Evolutionary conservation across 495 filamentous ascomycete species (phyloP).

Genomic region (Aspergillus biplanus): DNA sequence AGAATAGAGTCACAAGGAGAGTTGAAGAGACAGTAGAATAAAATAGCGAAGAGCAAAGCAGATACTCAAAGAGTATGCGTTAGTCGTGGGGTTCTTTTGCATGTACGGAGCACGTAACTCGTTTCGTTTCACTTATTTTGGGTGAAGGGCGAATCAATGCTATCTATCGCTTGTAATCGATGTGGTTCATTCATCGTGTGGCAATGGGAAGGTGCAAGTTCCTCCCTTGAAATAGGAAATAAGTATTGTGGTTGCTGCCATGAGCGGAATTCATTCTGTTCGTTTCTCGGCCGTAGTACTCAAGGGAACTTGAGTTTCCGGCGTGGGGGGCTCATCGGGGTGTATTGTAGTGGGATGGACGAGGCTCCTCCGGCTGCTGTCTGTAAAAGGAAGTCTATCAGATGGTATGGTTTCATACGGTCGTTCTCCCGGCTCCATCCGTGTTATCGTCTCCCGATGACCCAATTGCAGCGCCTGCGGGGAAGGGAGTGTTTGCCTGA

Average conservation of each 20-base stretch:
- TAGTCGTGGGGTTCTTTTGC: constrained; percentile 20
- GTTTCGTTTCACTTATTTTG: constrained; percentile 13
- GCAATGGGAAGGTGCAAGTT: constrained; percentile 1
- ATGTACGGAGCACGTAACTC: constrained; percentile 16
- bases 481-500: constrained; percentile 39
- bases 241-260: constrained; percentile 11
- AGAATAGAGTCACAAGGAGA: background rate
- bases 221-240: constrained; percentile 16
- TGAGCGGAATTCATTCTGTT: constrained; percentile 23
- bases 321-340: constrained; percentile 21
- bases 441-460: constrained; percentile 33
- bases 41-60: constrained; percentile 2
- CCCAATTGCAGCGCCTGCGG: constrained; percentile 39
- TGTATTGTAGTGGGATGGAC: constrained; percentile 20
- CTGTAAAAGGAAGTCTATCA: constrained; percentile 37
- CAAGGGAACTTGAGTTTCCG: constrained; percentile 18
- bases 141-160: constrained; percentile 21
- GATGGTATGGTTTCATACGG: constrained; percentile 25
- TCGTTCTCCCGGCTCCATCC: constrained; percentile 27
- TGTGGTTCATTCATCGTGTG: constrained; percentile 29
- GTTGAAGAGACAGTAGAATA: background rate
- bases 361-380: constrained; percentile 32
- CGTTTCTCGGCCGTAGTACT: constrained; percentile 24
- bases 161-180: constrained; percentile 28
- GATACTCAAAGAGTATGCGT: constrained; percentile 13